Conservation (phyloP, 129 eudicot species). For the Deinandra increscens region DNA sequence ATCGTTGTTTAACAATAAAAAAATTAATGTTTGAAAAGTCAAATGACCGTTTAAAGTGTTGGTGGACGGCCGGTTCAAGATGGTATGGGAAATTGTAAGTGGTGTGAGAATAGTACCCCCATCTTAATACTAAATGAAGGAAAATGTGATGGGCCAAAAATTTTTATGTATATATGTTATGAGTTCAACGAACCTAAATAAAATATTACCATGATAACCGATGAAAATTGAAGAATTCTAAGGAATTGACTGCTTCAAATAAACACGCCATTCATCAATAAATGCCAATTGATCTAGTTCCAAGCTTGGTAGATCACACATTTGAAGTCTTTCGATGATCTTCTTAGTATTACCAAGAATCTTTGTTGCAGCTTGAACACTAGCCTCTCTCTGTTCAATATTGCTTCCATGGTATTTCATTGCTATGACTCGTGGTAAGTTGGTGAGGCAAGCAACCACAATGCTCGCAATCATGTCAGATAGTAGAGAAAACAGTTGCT, state of each 20-base stretch:
- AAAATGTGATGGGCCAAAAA: too few species aligned
- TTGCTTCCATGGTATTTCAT: conserved; percentile 8
- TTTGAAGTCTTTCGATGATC: conserved; percentile 19
- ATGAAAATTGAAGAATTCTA: background rate
- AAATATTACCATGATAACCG: too few species aligned
- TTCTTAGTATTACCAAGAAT: conserved; percentile 19
- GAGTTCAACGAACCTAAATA: too few species aligned
- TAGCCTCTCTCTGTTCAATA: conserved; percentile 10
- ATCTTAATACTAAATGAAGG: too few species aligned
- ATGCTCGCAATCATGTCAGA: conserved; percentile 12
- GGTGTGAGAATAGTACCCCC: too few species aligned
- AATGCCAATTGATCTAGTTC: conserved; percentile 22
- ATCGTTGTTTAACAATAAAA: too few species aligned
- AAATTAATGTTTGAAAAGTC: too few species aligned
- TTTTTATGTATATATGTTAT: too few species aligned
- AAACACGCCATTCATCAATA: conserved; percentile 27
- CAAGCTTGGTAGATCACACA: conserved; percentile 15
- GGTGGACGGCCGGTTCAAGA: too few species aligned
- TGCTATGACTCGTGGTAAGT: too few species aligned
- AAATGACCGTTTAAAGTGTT: too few species aligned
- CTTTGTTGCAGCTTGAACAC: conserved; percentile 8
- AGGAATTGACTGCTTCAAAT: conserved; percentile 17
- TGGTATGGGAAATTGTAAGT: too few species aligned
- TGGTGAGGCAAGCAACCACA: conserved; percentile 15
- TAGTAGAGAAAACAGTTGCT: background rate